These are phyloP conservation scores for Pleurotus platypus DNA, from an alignment of 768 basidiomycete genomes.

Conservation along the genomic window DNA sequence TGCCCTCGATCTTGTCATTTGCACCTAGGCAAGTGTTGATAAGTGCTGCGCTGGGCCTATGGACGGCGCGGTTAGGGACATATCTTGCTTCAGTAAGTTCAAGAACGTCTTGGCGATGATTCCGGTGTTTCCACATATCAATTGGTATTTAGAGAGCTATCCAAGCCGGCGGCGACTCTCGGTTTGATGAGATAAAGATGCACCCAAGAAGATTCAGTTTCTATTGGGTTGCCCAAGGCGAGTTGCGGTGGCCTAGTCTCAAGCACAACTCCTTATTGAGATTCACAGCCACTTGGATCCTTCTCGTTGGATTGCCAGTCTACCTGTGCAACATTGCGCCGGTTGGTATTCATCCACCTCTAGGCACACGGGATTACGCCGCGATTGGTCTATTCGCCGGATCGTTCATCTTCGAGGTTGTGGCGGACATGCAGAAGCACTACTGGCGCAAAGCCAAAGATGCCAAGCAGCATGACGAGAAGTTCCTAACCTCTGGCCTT, in stretches of 20 bases:
- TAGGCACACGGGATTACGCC: constrained; percentile 52
- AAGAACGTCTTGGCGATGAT: not conserved
- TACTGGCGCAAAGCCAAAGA: constrained; percentile 58
- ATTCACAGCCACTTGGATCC: constrained; percentile 57
- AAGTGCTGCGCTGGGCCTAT: constrained; percentile 52
- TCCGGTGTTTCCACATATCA: not conserved
- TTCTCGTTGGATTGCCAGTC: constrained; percentile 65
- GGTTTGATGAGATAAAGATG: constrained; percentile 56
- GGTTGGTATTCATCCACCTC: constrained; percentile 40
- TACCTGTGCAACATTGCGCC: constrained; percentile 61
- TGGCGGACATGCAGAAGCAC: constrained; percentile 64
- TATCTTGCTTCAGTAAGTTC: constrained; percentile 53
- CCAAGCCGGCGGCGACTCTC: constrained; percentile 57
- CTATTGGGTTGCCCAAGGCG: constrained; percentile 64
- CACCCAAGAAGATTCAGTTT: constrained; percentile 40
- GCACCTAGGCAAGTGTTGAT: constrained; percentile 61
- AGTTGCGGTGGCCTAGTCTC: not conserved
- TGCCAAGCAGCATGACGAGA: constrained; percentile 62
- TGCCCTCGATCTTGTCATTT: constrained; percentile 44
- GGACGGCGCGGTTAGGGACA: constrained; percentile 59
- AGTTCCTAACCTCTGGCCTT: constrained; percentile 64
- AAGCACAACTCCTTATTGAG: not conserved
- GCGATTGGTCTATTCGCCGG: constrained; percentile 49
- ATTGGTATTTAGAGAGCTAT: constrained; percentile 27
- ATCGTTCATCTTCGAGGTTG: constrained; percentile 58